A percentile compares a stretch with the other conserved stretches of the same genome.
phyloP scores from a whole-genome alignment of 116 monocot species.

The Trichopus zeylanicus region DNA sequence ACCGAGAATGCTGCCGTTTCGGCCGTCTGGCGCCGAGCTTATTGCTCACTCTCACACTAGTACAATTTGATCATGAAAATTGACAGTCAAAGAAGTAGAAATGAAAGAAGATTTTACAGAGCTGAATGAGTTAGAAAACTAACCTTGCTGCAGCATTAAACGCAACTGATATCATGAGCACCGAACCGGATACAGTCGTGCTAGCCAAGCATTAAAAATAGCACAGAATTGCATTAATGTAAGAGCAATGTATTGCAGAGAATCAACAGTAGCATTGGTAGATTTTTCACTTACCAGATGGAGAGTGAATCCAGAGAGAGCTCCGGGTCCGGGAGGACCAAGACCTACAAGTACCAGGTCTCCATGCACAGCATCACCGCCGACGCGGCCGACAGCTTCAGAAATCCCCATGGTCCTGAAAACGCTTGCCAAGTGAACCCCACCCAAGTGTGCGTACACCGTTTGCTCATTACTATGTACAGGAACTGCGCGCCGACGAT shows the following conservation, averaged over 20 bases:
- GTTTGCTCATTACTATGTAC: slow-evolving; percentile 29
- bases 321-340: slow-evolving; percentile 39
- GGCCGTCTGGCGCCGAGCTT: slow-evolving; percentile 83
- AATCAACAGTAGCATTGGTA: not conserved
- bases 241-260: not conserved
- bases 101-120: too few species aligned
- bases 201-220: slow-evolving; percentile 10
- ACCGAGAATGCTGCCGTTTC: slow-evolving; percentile 80
- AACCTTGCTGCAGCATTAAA: slow-evolving; percentile 37
- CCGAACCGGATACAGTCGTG: slow-evolving; percentile 26
- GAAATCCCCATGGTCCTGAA: slow-evolving; percentile 26
- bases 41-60: slow-evolving; percentile 86
- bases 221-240: not conserved
- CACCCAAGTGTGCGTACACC: slow-evolving; percentile 36
- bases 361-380: slow-evolving; percentile 59
- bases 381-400: slow-evolving; percentile 39
- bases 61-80: not conserved
- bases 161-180: slow-evolving; percentile 33
- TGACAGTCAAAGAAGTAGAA: too few species aligned
- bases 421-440: slow-evolving; percentile 46
- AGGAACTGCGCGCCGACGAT: slow-evolving; percentile 29
- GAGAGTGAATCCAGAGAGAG: slow-evolving; percentile 33
- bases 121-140: not conserved
- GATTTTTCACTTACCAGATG: slow-evolving; percentile 30
- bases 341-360: slow-evolving; percentile 53